These are phyloP conservation scores for Penstemon eatonii DNA, from an alignment of 257 asterid species.

Conservation along the genomic window DNA sequence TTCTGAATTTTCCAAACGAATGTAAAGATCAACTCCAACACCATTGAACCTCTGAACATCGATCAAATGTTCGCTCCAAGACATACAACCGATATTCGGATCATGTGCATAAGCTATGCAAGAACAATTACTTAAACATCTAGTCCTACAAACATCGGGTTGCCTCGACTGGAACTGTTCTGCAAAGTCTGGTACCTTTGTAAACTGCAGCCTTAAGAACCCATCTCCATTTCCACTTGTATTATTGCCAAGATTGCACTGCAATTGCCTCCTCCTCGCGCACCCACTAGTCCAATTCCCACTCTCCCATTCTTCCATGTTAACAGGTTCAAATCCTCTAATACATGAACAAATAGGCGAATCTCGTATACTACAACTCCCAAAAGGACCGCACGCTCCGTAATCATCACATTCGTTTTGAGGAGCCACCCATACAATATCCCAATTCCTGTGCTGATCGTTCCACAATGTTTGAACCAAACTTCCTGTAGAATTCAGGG, in stretches of 20 bases:
- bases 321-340: constrained; percentile 43
- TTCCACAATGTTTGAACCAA: constrained; percentile 40
- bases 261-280: constrained; percentile 28
- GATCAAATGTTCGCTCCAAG: constrained; percentile 44
- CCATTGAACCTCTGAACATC: constrained; percentile 44
- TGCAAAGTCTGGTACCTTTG: constrained; percentile 47
- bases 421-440: constrained; percentile 30
- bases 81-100: constrained; percentile 49
- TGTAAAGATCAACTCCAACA: constrained; percentile 45
- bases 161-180: constrained; percentile 12
- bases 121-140: constrained; percentile 50
- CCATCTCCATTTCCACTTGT: constrained; percentile 26
- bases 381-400: constrained; percentile 50
- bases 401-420: constrained; percentile 41
- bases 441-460: constrained; percentile 38
- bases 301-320: constrained; percentile 32
- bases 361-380: constrained; percentile 34
- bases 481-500: constrained; percentile 40
- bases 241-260: constrained; percentile 23
- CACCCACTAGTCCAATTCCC: constrained; percentile 52
- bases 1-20: constrained; percentile 50
- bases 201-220: constrained; percentile 29
- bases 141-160: constrained; percentile 33
- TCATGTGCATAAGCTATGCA: constrained; percentile 53
- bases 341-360: constrained; percentile 45